Conservation (phyloP, 2,329 filamentous ascomycete genomes). For the Trichoderma sp. region DNA sequence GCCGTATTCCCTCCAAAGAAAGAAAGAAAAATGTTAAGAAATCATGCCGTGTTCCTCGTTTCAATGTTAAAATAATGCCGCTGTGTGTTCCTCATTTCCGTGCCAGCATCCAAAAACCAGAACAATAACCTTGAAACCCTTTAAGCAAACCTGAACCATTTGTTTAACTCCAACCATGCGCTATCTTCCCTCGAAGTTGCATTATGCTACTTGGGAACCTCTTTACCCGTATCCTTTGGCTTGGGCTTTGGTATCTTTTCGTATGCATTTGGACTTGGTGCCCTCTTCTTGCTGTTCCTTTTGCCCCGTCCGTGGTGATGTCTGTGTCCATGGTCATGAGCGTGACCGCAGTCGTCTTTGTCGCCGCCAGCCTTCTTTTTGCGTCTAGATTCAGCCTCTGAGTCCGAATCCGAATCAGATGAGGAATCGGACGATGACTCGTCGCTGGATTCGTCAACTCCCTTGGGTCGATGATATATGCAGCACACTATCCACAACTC, state of each 20-base stretch:
- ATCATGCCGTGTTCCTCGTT: not conserved
- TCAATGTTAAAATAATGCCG: not conserved
- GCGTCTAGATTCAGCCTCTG: constrained; percentile 35
- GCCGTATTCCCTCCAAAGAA: not conserved
- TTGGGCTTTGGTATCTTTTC: constrained; percentile 64
- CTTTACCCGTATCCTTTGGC: constrained; percentile 28
- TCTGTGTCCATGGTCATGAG: constrained; percentile 32
- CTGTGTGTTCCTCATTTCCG: not conserved
- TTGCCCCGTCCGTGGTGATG: constrained; percentile 26
- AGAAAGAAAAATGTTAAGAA: not conserved
- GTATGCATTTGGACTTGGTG: constrained; percentile 76
- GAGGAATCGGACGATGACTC: constrained; percentile 53
- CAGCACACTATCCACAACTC: constrained; percentile 72
- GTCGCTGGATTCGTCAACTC: constrained; percentile 77
- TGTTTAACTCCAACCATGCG: not conserved
- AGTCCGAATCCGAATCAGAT: constrained; percentile 52
- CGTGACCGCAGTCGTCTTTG: constrained; percentile 32
- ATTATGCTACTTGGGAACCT: not conserved
- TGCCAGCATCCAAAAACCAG: not conserved
- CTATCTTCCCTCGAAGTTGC: no score
- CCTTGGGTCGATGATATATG: constrained; percentile 88
- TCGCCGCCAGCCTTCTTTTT: constrained; percentile 42
- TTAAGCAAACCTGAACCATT: not conserved
- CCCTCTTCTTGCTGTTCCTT: constrained; percentile 39
- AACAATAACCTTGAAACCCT: not conserved